Percentiles rank a stretch among this genome's conserved stretches.
These are phyloP conservation scores for Phytopythium montanum DNA, from an alignment of 352 stramenopile genomes.

Conservation along the genomic window DNA sequence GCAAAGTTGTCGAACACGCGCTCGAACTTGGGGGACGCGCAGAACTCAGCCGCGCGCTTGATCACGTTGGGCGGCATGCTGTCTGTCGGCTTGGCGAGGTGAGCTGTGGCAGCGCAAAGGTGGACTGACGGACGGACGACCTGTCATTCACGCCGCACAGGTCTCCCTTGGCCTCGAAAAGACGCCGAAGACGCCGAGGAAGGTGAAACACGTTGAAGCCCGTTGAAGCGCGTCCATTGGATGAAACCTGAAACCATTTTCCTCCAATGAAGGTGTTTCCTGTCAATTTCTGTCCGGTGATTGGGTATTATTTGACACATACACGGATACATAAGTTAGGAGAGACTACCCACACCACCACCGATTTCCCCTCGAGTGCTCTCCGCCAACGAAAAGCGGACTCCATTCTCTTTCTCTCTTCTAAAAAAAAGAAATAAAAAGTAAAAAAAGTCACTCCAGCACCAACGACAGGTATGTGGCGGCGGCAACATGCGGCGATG, in stretches of 20 bases:
- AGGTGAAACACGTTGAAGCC: no score
- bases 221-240: no score
- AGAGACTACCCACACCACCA: no score
- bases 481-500: background rate
- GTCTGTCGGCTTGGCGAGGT: no score
- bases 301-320: no score
- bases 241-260: no score
- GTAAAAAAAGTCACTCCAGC: constrained; percentile 55
- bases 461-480: constrained; percentile 39
- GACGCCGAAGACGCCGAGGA: background rate
- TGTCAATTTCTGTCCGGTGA: no score
- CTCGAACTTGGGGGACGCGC: constrained; percentile 70
- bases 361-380: background rate
- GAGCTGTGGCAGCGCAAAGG: background rate
- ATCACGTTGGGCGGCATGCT: constrained; percentile 55
- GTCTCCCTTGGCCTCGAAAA: no score
- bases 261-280: no score
- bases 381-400: constrained; percentile 20
- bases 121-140: background rate
- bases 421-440: constrained; percentile 86
- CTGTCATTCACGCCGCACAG: no score
- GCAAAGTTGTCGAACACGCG: constrained; percentile 75
- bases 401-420: constrained; percentile 85
- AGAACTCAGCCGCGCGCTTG: constrained; percentile 64
- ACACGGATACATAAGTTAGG: no score